phyloP scores from a whole-genome alignment of 164 flowering plant species.

The Euptelea pleiosperma region DNA sequence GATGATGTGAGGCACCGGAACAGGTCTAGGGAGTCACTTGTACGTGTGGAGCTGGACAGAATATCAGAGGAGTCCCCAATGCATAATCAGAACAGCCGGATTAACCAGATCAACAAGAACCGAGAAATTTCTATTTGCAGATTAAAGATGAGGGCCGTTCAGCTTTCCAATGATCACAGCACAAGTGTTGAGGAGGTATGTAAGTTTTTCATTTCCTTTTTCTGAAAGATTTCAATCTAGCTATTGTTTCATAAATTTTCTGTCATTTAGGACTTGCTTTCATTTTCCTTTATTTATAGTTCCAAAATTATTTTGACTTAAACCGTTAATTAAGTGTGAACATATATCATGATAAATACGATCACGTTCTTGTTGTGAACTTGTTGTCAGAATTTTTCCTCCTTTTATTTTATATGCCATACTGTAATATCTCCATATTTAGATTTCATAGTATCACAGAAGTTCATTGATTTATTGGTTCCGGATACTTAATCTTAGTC shows the following conservation, averaged over 20 bases:
- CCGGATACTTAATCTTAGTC: too few species aligned
- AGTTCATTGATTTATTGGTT: too few species aligned
- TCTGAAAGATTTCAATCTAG: not conserved
- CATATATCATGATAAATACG: too few species aligned
- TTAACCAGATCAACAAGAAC: slow-evolving; percentile 37
- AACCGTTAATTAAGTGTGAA: not conserved
- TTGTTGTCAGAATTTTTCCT: too few species aligned
- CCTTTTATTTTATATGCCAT: too few species aligned
- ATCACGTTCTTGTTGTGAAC: too few species aligned
- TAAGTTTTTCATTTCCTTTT: not conserved
- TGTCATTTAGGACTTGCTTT: not conserved
- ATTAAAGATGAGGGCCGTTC: slow-evolving; percentile 57
- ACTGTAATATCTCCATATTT: too few species aligned
- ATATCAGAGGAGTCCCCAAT: slow-evolving; percentile 63
- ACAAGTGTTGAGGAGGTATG: slow-evolving; percentile 59
- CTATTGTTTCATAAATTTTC: slow-evolving; percentile 2
- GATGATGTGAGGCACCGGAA: slow-evolving; percentile 46
- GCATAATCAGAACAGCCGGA: slow-evolving; percentile 37
- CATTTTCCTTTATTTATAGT: not conserved
- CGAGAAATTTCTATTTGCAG: slow-evolving; percentile 45
- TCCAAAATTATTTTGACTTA: not conserved
- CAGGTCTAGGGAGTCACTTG: slow-evolving; percentile 55
- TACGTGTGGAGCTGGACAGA: slow-evolving; percentile 58
- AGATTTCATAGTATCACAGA: too few species aligned
- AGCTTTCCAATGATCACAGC: slow-evolving; percentile 67